Percentiles rank a stretch among this genome's conserved stretches.
Conservation (phyloP, 73 alveolate genomes). For the Paramecium pentaurelia region DNA sequence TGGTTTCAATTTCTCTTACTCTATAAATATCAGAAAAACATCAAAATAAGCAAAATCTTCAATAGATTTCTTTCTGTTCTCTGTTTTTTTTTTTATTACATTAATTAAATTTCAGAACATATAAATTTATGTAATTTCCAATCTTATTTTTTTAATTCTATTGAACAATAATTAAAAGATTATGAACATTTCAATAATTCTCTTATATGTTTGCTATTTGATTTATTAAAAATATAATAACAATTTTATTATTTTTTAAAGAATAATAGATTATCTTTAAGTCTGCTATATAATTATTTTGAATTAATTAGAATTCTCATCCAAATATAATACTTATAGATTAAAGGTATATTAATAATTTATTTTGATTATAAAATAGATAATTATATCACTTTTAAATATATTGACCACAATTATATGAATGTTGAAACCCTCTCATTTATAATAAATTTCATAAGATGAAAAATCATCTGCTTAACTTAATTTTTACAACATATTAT, state of each 20-base stretch:
- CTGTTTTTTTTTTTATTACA: neutral
- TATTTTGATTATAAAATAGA: neutral
- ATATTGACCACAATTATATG: neutral
- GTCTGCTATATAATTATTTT: neutral
- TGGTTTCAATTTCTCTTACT: slow-evolving; percentile 55
- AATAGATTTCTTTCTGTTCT: slow-evolving; percentile 33
- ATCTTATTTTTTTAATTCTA: slow-evolving; percentile 55
- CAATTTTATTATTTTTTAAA: neutral
- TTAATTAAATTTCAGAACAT: slow-evolving; percentile 37
- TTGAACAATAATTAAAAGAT: slow-evolving; percentile 43
- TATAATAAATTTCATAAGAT: neutral
- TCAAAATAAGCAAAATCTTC: slow-evolving; percentile 52
- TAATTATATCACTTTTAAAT: neutral
- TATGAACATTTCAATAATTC: slow-evolving; percentile 46
- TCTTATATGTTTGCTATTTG: neutral
- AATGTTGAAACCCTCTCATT: neutral
- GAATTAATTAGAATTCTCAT: neutral
- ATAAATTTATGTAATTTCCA: slow-evolving; percentile 56
- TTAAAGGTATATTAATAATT: neutral
- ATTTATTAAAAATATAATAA: neutral
- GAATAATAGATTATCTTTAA: neutral
- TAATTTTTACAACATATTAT: neutral
- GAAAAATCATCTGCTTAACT: neutral
- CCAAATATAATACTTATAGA: neutral
- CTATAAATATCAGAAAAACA: slow-evolving; percentile 58